A percentile compares a stretch with the other conserved stretches of the same genome.
Conservation (phyloP, 2,329 filamentous ascomycete genomes). For the Talaromyces islandicus region DNA sequence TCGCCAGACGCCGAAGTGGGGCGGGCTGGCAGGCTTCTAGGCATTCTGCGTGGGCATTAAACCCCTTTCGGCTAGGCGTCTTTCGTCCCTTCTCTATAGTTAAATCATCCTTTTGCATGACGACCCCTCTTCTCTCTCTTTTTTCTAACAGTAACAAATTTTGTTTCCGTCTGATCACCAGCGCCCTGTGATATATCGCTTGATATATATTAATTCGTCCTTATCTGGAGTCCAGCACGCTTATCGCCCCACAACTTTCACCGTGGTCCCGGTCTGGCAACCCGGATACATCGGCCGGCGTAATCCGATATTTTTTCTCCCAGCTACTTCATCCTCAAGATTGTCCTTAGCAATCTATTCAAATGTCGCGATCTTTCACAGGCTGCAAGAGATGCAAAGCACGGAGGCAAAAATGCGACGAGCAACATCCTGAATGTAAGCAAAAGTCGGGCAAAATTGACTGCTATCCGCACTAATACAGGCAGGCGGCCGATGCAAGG, state of each 20-base stretch:
- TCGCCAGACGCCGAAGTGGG: neutral
- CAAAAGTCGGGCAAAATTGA: neutral
- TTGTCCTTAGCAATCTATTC: neutral
- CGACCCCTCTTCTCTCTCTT: neutral
- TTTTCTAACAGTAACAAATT: neutral
- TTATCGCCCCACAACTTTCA: neutral
- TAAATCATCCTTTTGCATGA: neutral
- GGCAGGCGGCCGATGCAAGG: slow-evolving; percentile 27
- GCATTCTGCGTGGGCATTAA: neutral
- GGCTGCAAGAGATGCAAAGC: slow-evolving; percentile 41
- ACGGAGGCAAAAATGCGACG: slow-evolving; percentile 42
- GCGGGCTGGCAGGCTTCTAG: neutral
- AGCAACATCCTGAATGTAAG: slow-evolving; percentile 33
- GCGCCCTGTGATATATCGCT: neutral
- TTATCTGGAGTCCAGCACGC: neutral
- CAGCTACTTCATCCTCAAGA: neutral
- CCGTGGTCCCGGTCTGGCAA: too few species aligned
- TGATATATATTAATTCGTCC: neutral
- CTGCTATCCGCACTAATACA: neutral
- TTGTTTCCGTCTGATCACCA: neutral
- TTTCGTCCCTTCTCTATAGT: neutral
- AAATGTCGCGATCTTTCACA: slow-evolving; percentile 36
- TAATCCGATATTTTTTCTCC: neutral
- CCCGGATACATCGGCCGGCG: neutral
- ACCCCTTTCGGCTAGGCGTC: neutral